A percentile compares a stretch with the other conserved stretches of the same genome.
Evolutionary conservation across 441 rosid genomes (phyloP).

Genomic region (California macrophylla): DNA sequence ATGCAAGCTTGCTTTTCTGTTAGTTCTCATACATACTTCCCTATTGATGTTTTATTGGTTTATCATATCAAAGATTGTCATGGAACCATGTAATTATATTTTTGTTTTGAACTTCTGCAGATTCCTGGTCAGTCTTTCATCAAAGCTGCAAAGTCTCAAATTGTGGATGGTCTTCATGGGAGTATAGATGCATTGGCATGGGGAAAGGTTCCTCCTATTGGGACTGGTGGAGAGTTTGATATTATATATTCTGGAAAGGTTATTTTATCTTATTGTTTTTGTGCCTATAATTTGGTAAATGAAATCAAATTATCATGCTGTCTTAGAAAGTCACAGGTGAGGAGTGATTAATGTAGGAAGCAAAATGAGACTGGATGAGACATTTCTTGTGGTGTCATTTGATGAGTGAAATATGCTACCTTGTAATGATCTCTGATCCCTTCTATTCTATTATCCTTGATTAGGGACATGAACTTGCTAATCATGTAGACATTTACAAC

Average conservation of each 20-base stretch:
- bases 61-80: neutral
- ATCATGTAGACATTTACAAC: slow-evolving; percentile 48
- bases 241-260: slow-evolving; percentile 61
- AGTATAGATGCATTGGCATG: slow-evolving; percentile 77
- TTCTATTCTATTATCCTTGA: slow-evolving; percentile 9
- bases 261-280: slow-evolving; percentile 9
- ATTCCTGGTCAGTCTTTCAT: slow-evolving; percentile 72
- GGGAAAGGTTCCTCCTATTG: slow-evolving; percentile 69
- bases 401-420: neutral
- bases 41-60: neutral
- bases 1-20: slow-evolving; percentile 94
- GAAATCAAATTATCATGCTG: too few species aligned
- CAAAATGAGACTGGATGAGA: too few species aligned
- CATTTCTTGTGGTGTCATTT: neutral
- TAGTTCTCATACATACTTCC: slow-evolving; percentile 23
- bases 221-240: slow-evolving; percentile 78
- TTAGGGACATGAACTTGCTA: slow-evolving; percentile 44
- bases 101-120: slow-evolving; percentile 35
- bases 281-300: neutral
- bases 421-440: slow-evolving; percentile 13
- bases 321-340: too few species aligned
- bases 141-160: slow-evolving; percentile 83
- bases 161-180: slow-evolving; percentile 67
- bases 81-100: neutral
- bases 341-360: too few species aligned